Evolutionary conservation across 78 protist genomes (phyloP), one percentile per base, ranked within the genome.

Genomic region (Dictyostelium intermedium): DNA sequence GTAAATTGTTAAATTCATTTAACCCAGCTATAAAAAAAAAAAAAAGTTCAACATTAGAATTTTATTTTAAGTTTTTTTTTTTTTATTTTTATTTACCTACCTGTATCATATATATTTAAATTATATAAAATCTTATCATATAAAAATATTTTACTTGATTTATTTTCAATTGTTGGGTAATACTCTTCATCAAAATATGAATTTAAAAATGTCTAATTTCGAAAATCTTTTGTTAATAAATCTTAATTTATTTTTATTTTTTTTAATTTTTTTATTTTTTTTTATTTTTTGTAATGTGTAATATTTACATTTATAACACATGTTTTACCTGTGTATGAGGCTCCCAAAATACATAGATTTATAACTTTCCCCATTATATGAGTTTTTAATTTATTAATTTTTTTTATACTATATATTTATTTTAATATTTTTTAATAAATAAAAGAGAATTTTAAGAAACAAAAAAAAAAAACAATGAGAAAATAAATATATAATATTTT

Each of bases 21-120:
- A 35, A 72, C 5, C 79, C 79, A 16, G 79, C 79, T 66, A 14
- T 56, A 20, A 20, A 47, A 47, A 25, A 25, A 20, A 56, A 56
- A 66, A 66, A 66, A 27, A 27, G 27, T n/a, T n/a, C n/a, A n/a
- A n/a, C n/a, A n/a, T n/a, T n/a, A n/a, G n/a, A n/a, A n/a, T n/a
- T n/a, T n/a, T n/a, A n/a, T n/a, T n/a, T n/a, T n/a, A n/a, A n/a
- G n/a, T n/a, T n/a, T n/a, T n/a, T n/a, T 61, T n/a, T 7, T n/a
- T 61, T 61, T 61, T 61, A 61, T n/a, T 61, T 61, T 9, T 23
- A 11, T n/a, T 3, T 4, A 61, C 30, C 2, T 66, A 66, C 74
- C 74, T 5, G 79, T 72, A 72, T 72, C 79, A 4, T 72, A 72
- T 34, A 72, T 72, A 72, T 72, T 72, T 72, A 72, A 34, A 72